Evolutionary conservation across 176 grass and related monocot genomes (phyloP), one percentile per base, ranked within the genome.

Genomic region (Neostapfia colusana): DNA sequence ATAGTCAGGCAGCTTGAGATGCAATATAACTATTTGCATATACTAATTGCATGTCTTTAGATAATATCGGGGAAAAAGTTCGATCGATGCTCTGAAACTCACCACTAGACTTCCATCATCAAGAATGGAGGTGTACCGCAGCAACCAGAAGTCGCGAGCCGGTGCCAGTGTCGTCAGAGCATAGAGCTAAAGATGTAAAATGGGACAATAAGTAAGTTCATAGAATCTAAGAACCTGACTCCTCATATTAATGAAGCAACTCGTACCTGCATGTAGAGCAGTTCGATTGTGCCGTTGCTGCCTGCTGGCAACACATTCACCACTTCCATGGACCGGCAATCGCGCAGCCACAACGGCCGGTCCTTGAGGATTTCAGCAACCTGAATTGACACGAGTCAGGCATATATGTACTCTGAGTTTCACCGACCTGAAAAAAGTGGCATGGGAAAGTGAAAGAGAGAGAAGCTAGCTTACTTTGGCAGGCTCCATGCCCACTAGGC

Each of bases 331-430:
- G 91, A 93, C 40, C 96, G 80, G 67, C 96, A 99, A 26, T 99
- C 85, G 0, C 81, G 87, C 56, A 88, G 81, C 96, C 96, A 99
- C 65, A 89, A 65, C 42, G 83, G 80, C 18, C 85, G 85, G 34
- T 95, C 92, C 91, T 99, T 99, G 75, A 99, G 87, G 63, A 95
- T 90, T 74, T 99, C 96, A 50, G 87, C 89, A 38, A 99, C 92
- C 96, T 99, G 82, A 80, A 61, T 40, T 31, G 46, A 20, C 12
- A 85, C 2, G 45, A 39, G 2, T 39, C 37, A 70, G 43, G 17
- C 35, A 48, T 31, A 69, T 31, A 31, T 31, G 45, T 2, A 25
- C 49, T 51, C 8, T 44, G 16, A 4, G 7, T 25, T 14, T 67
- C 31, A 3, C 7, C 14, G 4, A 45, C 63, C 4, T 38, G 13